phyloP scores from a whole-genome alignment of 768 basidiomycete species.

The Amanita fuliginea region DNA sequence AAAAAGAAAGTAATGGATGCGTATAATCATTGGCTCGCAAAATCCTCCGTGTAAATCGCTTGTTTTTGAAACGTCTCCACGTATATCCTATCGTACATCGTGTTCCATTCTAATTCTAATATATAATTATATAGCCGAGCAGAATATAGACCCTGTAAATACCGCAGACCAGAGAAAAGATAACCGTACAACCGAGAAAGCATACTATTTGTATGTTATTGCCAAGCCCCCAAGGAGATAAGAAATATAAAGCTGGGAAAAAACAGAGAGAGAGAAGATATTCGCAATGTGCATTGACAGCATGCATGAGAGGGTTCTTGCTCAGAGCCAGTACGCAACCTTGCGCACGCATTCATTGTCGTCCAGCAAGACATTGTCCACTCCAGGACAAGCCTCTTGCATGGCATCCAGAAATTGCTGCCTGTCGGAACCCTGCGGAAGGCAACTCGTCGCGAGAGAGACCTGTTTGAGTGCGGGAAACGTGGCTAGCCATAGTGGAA shows the following conservation, averaged over 20 bases:
- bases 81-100: background rate
- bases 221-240: background rate
- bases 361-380: constrained; percentile 7
- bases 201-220: background rate
- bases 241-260: background rate
- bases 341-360: constrained; percentile 4
- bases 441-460: constrained; percentile 10
- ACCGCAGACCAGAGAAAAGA: background rate
- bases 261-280: no score
- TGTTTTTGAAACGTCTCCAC: background rate
- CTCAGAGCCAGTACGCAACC: constrained; percentile 1
- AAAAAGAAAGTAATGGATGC: constrained; percentile 31
- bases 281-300: background rate
- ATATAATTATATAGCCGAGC: background rate
- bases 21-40: constrained; percentile 19
- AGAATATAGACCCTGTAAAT: background rate
- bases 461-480: constrained; percentile 11
- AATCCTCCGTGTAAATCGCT: background rate
- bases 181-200: background rate
- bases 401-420: constrained; percentile 6
- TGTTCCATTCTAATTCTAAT: background rate
- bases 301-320: background rate
- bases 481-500: constrained; percentile 13
- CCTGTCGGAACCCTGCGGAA: constrained; percentile 1
- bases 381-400: constrained; percentile 5